Base-by-base conservation (phyloP, 2,329 filamentous ascomycete genomes). In the Arachnopeziza araneosa region DNA sequence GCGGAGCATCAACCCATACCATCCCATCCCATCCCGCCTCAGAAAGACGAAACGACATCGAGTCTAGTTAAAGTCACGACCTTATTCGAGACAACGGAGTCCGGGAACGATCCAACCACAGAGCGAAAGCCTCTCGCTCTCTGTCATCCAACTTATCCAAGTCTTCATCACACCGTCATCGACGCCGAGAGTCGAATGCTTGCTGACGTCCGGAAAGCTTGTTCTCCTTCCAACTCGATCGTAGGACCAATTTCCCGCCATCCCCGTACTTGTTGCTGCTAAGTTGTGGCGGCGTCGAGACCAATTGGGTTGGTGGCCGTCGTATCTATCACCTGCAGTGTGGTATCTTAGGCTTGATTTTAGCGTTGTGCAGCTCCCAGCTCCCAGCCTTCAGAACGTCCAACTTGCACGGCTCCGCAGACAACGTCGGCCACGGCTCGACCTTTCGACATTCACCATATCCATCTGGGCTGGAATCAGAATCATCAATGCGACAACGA, bases 401-500 rank as follows among this genome's bases (percentile, higher is more conserved):
- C 36, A 44, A 44, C 36, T 44, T 44, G 6, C 6, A 44, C 36
- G 36, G 36, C 36, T 14, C n/a, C 30, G 36, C 6, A 2, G 12
- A 14, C 36, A 6, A 44, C 36, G 3, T 44, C 5, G 3, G 5
- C 36, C 36, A 44, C 36, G 36, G 17, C 4, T 8, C 17, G 3
- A 14, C 12, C 6, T 14, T 14, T 12, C 36, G 12, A 44, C 6
- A 44, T 17, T 14, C 36, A 32, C 30, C 7, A 32, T 44, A 14
- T 44, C 36, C n/a, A n/a, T n/a, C 12, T 44, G 36, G 6, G 12
- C 17, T 44, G 36, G 36, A 14, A 14, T 14, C 4, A 19, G 5
- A 44, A 17, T 44, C 36, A 56, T 60, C 54, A 56, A 60, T 60
- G 59, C 59, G 55, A 60, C 44, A 51, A 50, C 49, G 10, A 50